These are phyloP conservation scores for Beauveria medogensis DNA, from an alignment of 2,329 filamentous ascomycete species.

Conservation along the genomic window DNA sequence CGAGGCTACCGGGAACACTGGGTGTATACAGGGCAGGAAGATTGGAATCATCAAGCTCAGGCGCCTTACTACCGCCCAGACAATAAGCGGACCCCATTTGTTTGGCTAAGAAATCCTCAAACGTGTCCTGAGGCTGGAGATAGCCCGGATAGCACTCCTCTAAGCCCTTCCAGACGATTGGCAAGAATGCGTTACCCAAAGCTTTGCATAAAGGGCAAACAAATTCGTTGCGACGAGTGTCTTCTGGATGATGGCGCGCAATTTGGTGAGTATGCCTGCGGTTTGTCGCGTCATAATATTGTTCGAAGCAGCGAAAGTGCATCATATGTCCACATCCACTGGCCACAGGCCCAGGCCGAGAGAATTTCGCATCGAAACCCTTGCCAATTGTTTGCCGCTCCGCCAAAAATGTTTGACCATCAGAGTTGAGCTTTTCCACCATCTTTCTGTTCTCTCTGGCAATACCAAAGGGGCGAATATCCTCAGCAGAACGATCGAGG, in stretches of 20 bases:
- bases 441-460: slow-evolving; percentile 75
- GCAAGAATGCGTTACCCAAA: slow-evolving; percentile 87
- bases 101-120: slow-evolving; percentile 60
- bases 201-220: slow-evolving; percentile 96
- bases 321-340: slow-evolving; percentile 96
- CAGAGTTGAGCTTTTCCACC: slow-evolving; percentile 66
- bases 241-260: slow-evolving; percentile 86
- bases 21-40: slow-evolving; percentile 26
- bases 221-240: slow-evolving; percentile 73
- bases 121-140: slow-evolving; percentile 51
- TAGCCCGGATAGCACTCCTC: slow-evolving; percentile 73
- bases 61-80: slow-evolving; percentile 31
- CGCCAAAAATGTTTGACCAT: slow-evolving; percentile 61
- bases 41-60: slow-evolving; percentile 23
- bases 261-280: slow-evolving; percentile 87
- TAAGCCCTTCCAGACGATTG: slow-evolving; percentile 90
- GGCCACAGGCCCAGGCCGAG: slow-evolving; percentile 68
- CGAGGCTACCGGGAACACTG: slow-evolving; percentile 29
- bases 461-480: slow-evolving; percentile 81
- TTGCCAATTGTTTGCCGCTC: slow-evolving; percentile 82
- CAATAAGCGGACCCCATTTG: slow-evolving; percentile 42
- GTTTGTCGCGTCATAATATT: slow-evolving; percentile 76
- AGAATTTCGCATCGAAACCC: slow-evolving; percentile 67
- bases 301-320: slow-evolving; percentile 93
- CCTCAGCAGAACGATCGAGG: slow-evolving; percentile 77